These are phyloP conservation scores for Chalciporus sphaerocephalus DNA, from an alignment of 768 basidiomycete species.

Conservation along the genomic window DNA sequence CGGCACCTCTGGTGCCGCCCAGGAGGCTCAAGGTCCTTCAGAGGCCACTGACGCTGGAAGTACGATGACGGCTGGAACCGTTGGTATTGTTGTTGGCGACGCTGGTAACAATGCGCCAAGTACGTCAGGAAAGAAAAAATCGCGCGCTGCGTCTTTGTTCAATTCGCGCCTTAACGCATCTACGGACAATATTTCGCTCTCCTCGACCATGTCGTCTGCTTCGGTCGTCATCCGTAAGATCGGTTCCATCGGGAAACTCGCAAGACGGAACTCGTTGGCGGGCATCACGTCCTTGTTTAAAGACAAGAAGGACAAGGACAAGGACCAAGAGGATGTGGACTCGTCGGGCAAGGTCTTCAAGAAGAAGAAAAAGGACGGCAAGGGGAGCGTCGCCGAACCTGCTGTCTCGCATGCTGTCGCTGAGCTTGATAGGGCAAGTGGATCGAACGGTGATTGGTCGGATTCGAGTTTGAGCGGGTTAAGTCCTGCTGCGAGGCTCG, in stretches of 20 bases:
- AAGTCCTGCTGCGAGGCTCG: slow-evolving; percentile 86
- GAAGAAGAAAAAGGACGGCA: slow-evolving; percentile 51
- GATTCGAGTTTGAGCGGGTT: slow-evolving; percentile 62
- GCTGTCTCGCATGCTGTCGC: slow-evolving; percentile 79
- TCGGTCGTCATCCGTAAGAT: slow-evolving; percentile 97
- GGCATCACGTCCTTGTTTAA: slow-evolving; percentile 94
- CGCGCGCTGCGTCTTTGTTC: slow-evolving; percentile 73
- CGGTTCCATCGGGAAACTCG: slow-evolving; percentile 84
- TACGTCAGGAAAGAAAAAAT: slow-evolving; percentile 57
- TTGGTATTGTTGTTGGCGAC: slow-evolving; percentile 1
- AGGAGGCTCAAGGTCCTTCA: slow-evolving; percentile 25
- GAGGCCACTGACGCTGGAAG: slow-evolving; percentile 26
- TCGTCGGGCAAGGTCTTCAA: slow-evolving; percentile 43
- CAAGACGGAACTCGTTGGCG: slow-evolving; percentile 81
- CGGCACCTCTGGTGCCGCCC: slow-evolving; percentile 27
- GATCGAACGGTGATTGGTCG: slow-evolving; percentile 50
- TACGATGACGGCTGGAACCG: slow-evolving; percentile 41
- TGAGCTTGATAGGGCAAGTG: slow-evolving; percentile 65
- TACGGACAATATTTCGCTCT: slow-evolving; percentile 93
- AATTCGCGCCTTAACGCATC: slow-evolving; percentile 83
- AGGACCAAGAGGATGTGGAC: slow-evolving; percentile 21
- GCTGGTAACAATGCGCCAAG: slow-evolving; percentile 19
- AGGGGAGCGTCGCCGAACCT: slow-evolving; percentile 62
- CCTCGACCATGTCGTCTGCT: slow-evolving; percentile 90
- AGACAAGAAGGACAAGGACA: slow-evolving; percentile 57